Base-by-base conservation (phyloP, 192 early-diverging fungal species). In the Entomortierella chlamydospora region DNA sequence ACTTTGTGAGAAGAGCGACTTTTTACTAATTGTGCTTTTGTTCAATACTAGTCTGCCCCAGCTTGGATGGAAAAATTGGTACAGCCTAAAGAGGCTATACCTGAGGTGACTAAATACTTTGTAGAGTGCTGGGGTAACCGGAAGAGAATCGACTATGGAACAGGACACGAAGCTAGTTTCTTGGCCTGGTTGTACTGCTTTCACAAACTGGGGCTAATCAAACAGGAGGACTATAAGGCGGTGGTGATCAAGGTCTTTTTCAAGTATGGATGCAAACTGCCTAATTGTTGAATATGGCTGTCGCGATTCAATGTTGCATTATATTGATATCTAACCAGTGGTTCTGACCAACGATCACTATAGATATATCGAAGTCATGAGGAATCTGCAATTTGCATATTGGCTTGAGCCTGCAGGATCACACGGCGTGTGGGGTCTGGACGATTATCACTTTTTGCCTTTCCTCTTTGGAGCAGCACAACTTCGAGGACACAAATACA, bases 341-440 rank as follows among this genome's bases (percentile, higher is more conserved):
- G n/a, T n/a, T n/a, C n/a, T n/a, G n/a, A n/a, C n/a, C n/a, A n/a
- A 23, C 30, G 23, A 56, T 29, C 43, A 1, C 9, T 13, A 51
- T 77, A 90, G 88, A 61, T 99, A 99, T 76, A 90, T 99, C 43
- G 81, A 83, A 0, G 81, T 98, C 20, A 97, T 98, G 95, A 90
- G 97, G 18, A 89, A 90, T 58, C 77, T 99, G 39, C 97, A 98
- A 72, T 89, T 93, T 73, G 86, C 84, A 28, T 99, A 99, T 86
- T 96, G 94, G 93, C 86, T 99, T 23, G 98, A 99, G 72, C 98
- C 98, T 15, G 98, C 98, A 31, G 98, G 98, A 11, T 93, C 91
- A 15, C 98, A 99, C 64, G 98, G 98, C 58, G 98, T 99, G n/a
- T 99, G 98, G 98, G 98, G 98, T 3, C 86, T 99, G 45, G 97